Evolutionary conservation across 2,329 filamentous ascomycete genomes (phyloP), one percentile per base, ranked within the genome.

Genomic region (Malbranchea cinnamomea): DNA sequence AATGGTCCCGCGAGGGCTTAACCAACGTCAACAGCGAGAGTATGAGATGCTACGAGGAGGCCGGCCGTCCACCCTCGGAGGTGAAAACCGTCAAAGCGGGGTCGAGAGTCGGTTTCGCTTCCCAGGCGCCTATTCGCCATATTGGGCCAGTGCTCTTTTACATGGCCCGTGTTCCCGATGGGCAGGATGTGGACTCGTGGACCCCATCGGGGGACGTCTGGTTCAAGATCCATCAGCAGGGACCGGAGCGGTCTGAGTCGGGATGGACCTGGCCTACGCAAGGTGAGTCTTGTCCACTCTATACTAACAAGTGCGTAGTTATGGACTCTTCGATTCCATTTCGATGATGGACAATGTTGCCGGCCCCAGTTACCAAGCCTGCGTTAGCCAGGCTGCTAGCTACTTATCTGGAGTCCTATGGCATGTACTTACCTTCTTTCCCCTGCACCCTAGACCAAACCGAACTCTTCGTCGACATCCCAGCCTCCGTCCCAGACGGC

Each of bases 161-260:
- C 42, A 52, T 57, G 41, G 54, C 56, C 16, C 56, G 58, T 40
- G 55, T 54, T 1, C 56, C 56, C 0, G 26, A 42, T 0, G 56
- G 56, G 4, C 39, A 55, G 39, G 53, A 49, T 2, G 56, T 53
- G 5, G 48, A 47, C 15, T 49, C 47, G 4, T 60, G 49, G 41
- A 52, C 58, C 22, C 55, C 54, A 7, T 47, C 49, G 6, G 54
- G 52, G 10, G 43, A 45, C 3, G 52, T 52, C 4, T 58, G 56
- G 54, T 55, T 57, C 45, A 63, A 64, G 50, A 59, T 63, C 37
- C 59, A 55, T 41, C 12, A 28, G 55, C 61, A 32, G 45, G 33
- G 28, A 11, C 33, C 28, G 10, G 51, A 40, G 30, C 48, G 62
- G 35, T 40, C 48, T 2, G 42, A 48, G 2, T 39, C 40, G 4